These are phyloP conservation scores for Macrophomina pseudophaseolina DNA, from an alignment of 2,329 filamentous ascomycete genomes.

Conservation along the genomic window DNA sequence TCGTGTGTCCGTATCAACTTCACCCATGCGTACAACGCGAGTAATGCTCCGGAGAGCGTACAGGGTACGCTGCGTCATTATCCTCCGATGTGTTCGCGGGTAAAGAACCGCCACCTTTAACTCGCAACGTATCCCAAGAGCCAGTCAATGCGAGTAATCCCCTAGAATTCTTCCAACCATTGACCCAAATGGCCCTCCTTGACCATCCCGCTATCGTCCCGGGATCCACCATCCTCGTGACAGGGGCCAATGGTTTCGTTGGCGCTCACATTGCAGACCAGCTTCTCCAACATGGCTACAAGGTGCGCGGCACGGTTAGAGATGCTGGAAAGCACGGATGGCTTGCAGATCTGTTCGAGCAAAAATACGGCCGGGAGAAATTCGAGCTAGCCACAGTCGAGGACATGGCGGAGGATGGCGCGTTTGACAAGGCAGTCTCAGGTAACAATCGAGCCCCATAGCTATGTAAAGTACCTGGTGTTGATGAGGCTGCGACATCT, in stretches of 20 bases:
- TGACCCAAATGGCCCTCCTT: too few relatives aligned
- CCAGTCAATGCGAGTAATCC: too few relatives aligned
- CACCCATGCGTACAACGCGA: too few relatives aligned
- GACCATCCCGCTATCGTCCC: conserved; percentile 22
- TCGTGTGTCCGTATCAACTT: too few relatives aligned
- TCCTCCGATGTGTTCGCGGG: too few relatives aligned
- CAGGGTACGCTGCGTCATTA: too few relatives aligned
- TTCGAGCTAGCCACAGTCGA: conserved; percentile 38
- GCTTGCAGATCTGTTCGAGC: conserved; percentile 37
- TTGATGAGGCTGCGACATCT: too few relatives aligned
- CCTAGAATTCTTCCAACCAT: too few relatives aligned
- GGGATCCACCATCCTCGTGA: conserved; percentile 39
- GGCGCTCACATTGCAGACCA: conserved; percentile 41
- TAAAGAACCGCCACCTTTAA: too few relatives aligned
- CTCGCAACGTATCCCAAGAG: too few relatives aligned
- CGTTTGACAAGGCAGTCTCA: conserved; percentile 36
- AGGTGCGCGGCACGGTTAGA: conserved; percentile 42
- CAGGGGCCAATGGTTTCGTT: conserved; percentile 43
- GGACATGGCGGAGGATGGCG: conserved; percentile 35
- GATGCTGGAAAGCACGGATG: conserved; percentile 37
- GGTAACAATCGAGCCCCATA: conserved; percentile 21
- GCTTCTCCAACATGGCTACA: conserved; percentile 38
- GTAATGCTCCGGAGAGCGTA: too few relatives aligned
- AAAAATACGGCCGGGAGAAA: conserved; percentile 31
- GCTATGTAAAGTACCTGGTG: too few relatives aligned